Percentiles rank a stretch among this genome's conserved stretches.
Evolutionary conservation across 805 yeast genomes (phyloP).

Genomic region (Saccharomycopsis selenospora): DNA sequence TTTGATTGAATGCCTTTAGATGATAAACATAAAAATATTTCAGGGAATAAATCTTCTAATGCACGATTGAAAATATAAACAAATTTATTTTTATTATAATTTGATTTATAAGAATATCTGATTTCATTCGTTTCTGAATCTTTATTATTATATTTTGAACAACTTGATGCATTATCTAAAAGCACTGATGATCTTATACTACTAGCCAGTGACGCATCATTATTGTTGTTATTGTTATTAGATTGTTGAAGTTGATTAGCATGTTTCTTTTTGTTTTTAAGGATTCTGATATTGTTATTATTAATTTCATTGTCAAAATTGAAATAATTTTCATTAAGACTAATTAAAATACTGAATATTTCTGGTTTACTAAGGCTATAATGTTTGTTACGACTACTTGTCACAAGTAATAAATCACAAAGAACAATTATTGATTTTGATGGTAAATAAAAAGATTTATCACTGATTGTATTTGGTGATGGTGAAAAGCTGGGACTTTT

Average conservation of each 20-base stretch:
- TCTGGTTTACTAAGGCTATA: constrained; percentile 16
- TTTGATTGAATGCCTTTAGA: constrained; percentile 18
- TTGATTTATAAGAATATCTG: constrained; percentile 12
- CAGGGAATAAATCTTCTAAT: constrained; percentile 20
- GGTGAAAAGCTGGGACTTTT: constrained; percentile 12
- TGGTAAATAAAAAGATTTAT: constrained; percentile 16
- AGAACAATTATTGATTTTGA: constrained; percentile 18
- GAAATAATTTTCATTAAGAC: constrained; percentile 20
- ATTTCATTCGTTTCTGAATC: constrained; percentile 11
- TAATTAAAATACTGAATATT: constrained; percentile 17
- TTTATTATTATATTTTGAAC: not conserved
- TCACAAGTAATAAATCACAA: constrained; percentile 13
- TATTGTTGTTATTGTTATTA: too few species aligned
- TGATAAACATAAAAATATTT: constrained; percentile 15
- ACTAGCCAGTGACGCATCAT: too few species aligned
- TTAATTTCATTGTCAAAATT: constrained; percentile 21
- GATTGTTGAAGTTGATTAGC: not conserved
- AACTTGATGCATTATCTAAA: constrained; percentile 7
- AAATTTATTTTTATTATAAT: constrained; percentile 15
- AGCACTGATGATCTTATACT: constrained; percentile 16
- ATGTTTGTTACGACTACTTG: constrained; percentile 4
- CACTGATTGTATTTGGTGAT: not conserved
- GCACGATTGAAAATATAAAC: constrained; percentile 18
- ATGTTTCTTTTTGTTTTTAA: constrained; percentile 8
- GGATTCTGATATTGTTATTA: constrained; percentile 8